Conservation (phyloP, 179 eudicot genomes). For the Heliamphora pulchella region DNA sequence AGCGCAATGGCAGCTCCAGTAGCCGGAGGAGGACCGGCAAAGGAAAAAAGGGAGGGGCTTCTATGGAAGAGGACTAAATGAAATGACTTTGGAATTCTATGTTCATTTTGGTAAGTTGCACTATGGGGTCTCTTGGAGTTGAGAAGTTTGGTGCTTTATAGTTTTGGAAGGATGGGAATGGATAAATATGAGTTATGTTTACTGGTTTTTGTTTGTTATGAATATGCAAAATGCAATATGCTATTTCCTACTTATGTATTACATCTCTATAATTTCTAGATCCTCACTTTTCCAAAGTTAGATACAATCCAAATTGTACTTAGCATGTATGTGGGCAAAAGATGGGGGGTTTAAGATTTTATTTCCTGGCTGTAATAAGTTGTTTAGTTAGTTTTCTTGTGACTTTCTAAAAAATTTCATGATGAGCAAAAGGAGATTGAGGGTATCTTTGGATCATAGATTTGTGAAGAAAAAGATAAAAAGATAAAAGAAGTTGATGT, state of each 20-base stretch:
- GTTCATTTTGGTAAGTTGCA: slow-evolving; percentile 10
- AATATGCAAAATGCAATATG: not conserved
- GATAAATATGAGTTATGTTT: slow-evolving; percentile 2
- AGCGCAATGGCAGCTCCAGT: slow-evolving; percentile 13
- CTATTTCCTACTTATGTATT: not conserved
- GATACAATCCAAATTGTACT: not conserved
- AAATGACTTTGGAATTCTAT: not conserved
- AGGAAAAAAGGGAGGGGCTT: slow-evolving; percentile 27
- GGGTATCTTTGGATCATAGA: too few species aligned
- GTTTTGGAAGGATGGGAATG: slow-evolving; percentile 1
- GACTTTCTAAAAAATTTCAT: too few species aligned
- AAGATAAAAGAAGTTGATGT: too few species aligned
- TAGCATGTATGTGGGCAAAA: too few species aligned
- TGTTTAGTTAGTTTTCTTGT: too few species aligned
- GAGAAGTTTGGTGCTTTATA: slow-evolving; percentile 9
- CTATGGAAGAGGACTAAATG: slow-evolving; percentile 9
- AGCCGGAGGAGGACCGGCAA: slow-evolving; percentile 31
- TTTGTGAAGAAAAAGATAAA: too few species aligned
- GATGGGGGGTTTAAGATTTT: too few species aligned
- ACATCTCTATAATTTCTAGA: not conserved
- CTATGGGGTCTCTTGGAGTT: not conserved
- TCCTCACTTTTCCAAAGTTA: not conserved
- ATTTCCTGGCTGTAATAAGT: too few species aligned
- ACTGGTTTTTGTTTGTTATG: not conserved
- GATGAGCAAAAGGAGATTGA: too few species aligned